Evolutionary conservation across 176 grass and related monocot species (phyloP), one percentile per base, ranked within the genome.

Genomic region (Alopecurus myosuroides): DNA sequence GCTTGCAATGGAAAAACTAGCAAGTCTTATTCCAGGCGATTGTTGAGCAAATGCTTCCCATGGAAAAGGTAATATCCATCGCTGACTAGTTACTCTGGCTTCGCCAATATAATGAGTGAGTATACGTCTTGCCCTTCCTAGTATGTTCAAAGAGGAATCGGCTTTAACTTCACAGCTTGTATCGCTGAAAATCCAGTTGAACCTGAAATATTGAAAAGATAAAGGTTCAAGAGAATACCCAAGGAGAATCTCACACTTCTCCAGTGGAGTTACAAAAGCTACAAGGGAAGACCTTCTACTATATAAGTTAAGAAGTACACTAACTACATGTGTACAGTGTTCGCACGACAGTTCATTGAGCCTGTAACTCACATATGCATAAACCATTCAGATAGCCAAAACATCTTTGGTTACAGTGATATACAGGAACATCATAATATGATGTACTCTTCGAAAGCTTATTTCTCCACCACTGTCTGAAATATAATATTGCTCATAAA

Each of bases 1-100:
- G 80, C 78, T 85, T 86, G 88, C 88, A 40, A 79, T n/a, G 67
- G 69, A 88, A 70, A 88, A 65, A 67, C 77, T 90, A 49, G 34
- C 85, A 42, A 74, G 52, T 77, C 60, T 88, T 62, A 56, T 62
- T 48, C 40, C 60, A 7, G 48, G 18, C 80, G 58, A 56, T 44
- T 76, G 26, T 79, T 73, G 53, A 77, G 72, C 25, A 65, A 66
- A 86, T 70, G 26, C 13, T 56, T 71, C 39, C 22, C 64, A n/a
- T 29, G 13, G 29, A 28, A 52, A 74, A 68, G 31, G 14, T 37
- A 39, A 8, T 80, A 35, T 17, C 17, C 23, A 44, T 55, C 36
- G 65, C 41, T 53, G 51, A 57, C 40, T 81, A 50, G 31, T 85
- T 20, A 75, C 26, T 55, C 33, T 80, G 42, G 39, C 41, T 2